Evolutionary conservation across 371 early-diverging fungal genomes (phyloP), one percentile per base, ranked within the genome.

Genomic region (Mucor lusitanicus): DNA sequence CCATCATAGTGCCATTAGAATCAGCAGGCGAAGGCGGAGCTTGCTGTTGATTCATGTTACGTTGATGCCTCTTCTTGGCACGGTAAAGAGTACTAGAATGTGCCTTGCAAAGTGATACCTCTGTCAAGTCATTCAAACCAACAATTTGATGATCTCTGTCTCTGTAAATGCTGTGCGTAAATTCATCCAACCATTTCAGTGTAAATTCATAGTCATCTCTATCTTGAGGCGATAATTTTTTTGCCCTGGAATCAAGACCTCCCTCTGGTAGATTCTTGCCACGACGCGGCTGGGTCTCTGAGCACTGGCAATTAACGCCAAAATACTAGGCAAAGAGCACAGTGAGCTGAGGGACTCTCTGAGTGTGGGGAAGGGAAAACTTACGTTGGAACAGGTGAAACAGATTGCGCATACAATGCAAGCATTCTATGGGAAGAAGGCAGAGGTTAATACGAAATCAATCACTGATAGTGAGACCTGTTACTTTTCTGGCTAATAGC

Each of bases 21-120:
- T 79, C 78, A 33, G 82, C 73, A 50, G 82, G 82, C 25, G 82
- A 79, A 6, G 76, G 78, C 59, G 82, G 82, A 56, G 82, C 76
- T 60, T 74, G 73, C 42, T 68, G 69, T 61, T 72, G 72, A 61
- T 70, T 57, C 56, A 70, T 65, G 61, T 59, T 72, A 23, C 79
- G 69, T 35, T 80, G 76, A 42, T 77, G 75, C 59, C 71, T 75
- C 64, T 84, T 84, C 63, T 80, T 82, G 59, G 84, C 84, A 32
- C 84, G 74, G 61, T 84, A 84, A 23, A 84, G 63, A 25, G 84
- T 78, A 50, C 77, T 77, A 23, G 80, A 80, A 59, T 84, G 84
- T 67, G 84, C 84, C 65, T 84, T 84, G 59, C 84, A 84, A 54
- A 84, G 80, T 53, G 79, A 78, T 62, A 83, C 83, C 59, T 83